Percentiles rank a stretch among this genome's conserved stretches.
Conservation (phyloP, 805 yeast genomes). For the Alloascoidea africana region DNA sequence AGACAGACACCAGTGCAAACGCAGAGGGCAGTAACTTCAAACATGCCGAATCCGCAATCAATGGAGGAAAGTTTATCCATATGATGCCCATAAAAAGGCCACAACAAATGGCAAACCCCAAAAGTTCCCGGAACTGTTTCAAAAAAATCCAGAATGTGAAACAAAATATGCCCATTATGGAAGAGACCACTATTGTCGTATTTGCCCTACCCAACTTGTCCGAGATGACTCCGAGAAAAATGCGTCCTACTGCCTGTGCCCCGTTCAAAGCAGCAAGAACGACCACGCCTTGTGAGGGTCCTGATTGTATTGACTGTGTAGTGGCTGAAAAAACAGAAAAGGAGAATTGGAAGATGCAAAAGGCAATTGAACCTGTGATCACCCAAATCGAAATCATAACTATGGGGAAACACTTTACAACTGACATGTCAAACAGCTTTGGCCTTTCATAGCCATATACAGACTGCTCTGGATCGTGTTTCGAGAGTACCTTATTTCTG, state of each 20-base stretch:
- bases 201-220: slow-evolving; percentile 33
- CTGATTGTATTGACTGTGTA: slow-evolving; percentile 28
- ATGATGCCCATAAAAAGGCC: slow-evolving; percentile 33
- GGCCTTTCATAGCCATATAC: no score
- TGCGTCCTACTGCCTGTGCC: slow-evolving; percentile 34
- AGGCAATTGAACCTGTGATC: background rate
- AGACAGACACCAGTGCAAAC: slow-evolving; percentile 20
- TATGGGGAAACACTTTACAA: slow-evolving; percentile 18
- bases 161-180: slow-evolving; percentile 21
- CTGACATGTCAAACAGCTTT: slow-evolving; percentile 20
- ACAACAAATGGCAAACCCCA: slow-evolving; percentile 26
- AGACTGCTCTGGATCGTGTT: no score
- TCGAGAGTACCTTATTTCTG: slow-evolving; percentile 5
- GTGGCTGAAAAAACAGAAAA: slow-evolving; percentile 20
- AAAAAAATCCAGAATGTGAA: slow-evolving; percentile 36
- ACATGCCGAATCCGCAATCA: slow-evolving; percentile 26
- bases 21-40: slow-evolving; percentile 23
- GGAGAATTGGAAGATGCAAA: slow-evolving; percentile 5
- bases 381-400: slow-evolving; percentile 22
- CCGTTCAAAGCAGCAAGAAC: slow-evolving; percentile 30
- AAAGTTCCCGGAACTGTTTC: slow-evolving; percentile 22
- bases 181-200: slow-evolving; percentile 22
- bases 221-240: slow-evolving; percentile 27
- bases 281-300: slow-evolving; percentile 31
- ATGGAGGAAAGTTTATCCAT: slow-evolving; percentile 21